Base-by-base conservation (phyloP, 768 basidiomycete species). In the Russula olivacea region DNA sequence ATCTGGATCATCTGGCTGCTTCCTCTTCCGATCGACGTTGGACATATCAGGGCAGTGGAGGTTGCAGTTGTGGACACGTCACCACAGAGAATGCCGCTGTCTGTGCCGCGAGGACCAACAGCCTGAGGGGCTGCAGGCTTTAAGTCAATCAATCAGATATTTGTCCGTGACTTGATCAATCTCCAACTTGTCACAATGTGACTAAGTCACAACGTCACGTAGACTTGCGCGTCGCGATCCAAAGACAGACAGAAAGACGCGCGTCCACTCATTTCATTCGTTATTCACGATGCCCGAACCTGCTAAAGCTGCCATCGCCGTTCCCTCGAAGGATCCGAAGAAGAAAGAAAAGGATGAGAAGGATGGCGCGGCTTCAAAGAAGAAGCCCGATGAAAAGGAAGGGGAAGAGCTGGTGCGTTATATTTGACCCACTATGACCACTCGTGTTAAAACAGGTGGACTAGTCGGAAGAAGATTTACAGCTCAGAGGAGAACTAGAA, bases 401-500 rank as follows among this genome's bases (percentile, higher is more conserved):
- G 85, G 75, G 41, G 80, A 83, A 66, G 85, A 95, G 68, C 73
- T 97, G 74, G 93, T 95, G 71, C 71, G 90, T 81, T 48, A 36
- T n/a, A 52, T 55, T 32, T 41, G 36, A 41, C 23, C 58, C 10
- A 58, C 23, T 7, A 21, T 50, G 25, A 25, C 47, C 36, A 40
- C 25, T 12, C 43, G 48, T 15, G 25, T 43, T 61, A 55, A 56
- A 58, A 48, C 28, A 65, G 15, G 23, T 41, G 17, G 51, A 32
- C 54, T 25, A 95, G 94, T 93, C 91, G 30, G 97, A 99, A 72
- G 97, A 98, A 76, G 97, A 99, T 75, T 79, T 86, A 36, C 91
- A 94, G 71, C 83, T 99, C 63, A 91, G 91, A 76, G 87, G 84
- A 61, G 95, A 99, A 76, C 81, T 99, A 23, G 97, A 98, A 73